Percentiles rank a stretch among this genome's conserved stretches.
Evolutionary conservation across 2,329 filamentous ascomycete genomes (phyloP).

Genomic region (Didymella keratinophila): DNA sequence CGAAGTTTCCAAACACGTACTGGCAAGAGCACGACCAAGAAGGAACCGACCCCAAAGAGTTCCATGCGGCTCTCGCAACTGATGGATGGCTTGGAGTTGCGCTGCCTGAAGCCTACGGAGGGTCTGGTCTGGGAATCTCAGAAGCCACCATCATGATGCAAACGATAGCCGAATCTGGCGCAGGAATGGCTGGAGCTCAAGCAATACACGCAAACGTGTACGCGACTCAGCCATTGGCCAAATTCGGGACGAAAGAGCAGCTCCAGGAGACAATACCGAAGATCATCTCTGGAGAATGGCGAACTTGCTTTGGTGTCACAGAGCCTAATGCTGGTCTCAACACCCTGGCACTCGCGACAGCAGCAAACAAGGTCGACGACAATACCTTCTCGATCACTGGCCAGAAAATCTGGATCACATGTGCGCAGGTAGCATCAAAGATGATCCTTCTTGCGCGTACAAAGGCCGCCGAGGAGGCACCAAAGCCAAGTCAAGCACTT

Average conservation of each 20-base stretch:
- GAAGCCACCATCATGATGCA: conserved; percentile 91
- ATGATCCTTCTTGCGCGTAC: conserved; percentile 86
- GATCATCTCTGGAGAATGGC: conserved; percentile 74
- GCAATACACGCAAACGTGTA: conserved; percentile 72
- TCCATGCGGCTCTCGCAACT: conserved; percentile 76
- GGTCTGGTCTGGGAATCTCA: conserved; percentile 77
- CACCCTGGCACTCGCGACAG: conserved; percentile 69
- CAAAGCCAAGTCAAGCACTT: conserved; percentile 76
- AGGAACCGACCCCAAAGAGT: conserved; percentile 74
- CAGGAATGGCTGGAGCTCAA: conserved; percentile 75
- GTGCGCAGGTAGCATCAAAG: conserved; percentile 79
- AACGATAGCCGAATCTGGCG: conserved; percentile 78
- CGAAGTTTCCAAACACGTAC: conserved; percentile 74
- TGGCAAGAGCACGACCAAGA: conserved; percentile 78
- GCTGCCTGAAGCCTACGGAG: conserved; percentile 76
- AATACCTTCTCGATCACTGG: conserved; percentile 73
- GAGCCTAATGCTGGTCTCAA: conserved; percentile 83
- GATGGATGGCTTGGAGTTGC: conserved; percentile 86
- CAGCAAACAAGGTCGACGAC: conserved; percentile 58
- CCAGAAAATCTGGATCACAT: conserved; percentile 91
- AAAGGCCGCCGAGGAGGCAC: conserved; percentile 70
- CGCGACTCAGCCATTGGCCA: conserved; percentile 76
- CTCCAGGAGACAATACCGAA: conserved; percentile 69
- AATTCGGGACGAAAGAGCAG: conserved; percentile 73
- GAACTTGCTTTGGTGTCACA: conserved; percentile 84